Percentiles rank a stretch among this genome's conserved stretches.
These are phyloP conservation scores for Dactylellina cionopaga DNA, from an alignment of 2,329 filamentous ascomycete species.

Conservation along the genomic window DNA sequence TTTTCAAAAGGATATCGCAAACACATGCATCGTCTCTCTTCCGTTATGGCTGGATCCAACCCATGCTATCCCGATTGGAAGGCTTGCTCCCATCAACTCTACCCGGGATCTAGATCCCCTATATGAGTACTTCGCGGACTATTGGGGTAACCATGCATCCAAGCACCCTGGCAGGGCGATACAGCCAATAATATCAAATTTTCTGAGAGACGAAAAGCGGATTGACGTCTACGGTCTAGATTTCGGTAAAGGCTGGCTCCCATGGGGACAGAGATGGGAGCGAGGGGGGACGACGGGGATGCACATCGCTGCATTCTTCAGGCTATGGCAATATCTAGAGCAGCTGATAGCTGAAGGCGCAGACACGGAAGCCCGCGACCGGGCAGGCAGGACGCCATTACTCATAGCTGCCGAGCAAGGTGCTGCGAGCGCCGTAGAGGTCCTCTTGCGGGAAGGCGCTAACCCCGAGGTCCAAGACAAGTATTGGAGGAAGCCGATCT, in stretches of 20 bases:
- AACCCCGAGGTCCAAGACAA: not conserved
- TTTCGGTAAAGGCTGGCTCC: too few species aligned
- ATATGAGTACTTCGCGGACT: too few species aligned
- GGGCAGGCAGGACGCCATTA: not conserved
- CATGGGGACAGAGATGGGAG: not conserved
- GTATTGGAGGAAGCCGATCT: too few species aligned
- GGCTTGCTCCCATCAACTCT: too few species aligned
- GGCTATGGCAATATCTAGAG: not conserved
- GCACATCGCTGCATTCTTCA: not conserved
- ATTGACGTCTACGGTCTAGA: not conserved
- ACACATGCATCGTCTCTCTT: too few species aligned
- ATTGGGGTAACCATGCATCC: too few species aligned
- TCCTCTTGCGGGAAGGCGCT: not conserved
- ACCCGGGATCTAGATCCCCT: too few species aligned
- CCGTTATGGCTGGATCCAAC: too few species aligned
- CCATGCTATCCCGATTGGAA: too few species aligned
- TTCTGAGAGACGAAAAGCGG: not conserved
- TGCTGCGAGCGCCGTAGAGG: not conserved
- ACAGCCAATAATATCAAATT: not conserved
- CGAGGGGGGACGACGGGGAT: not conserved
- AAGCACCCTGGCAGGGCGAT: too few species aligned
- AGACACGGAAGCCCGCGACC: not conserved
- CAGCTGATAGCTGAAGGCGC: not conserved
- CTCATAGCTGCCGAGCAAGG: not conserved
- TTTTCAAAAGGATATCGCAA: too few species aligned